Evolutionary conservation across 2,329 filamentous ascomycete genomes (phyloP).

Genomic region (Penicillium sclerotigenum): DNA sequence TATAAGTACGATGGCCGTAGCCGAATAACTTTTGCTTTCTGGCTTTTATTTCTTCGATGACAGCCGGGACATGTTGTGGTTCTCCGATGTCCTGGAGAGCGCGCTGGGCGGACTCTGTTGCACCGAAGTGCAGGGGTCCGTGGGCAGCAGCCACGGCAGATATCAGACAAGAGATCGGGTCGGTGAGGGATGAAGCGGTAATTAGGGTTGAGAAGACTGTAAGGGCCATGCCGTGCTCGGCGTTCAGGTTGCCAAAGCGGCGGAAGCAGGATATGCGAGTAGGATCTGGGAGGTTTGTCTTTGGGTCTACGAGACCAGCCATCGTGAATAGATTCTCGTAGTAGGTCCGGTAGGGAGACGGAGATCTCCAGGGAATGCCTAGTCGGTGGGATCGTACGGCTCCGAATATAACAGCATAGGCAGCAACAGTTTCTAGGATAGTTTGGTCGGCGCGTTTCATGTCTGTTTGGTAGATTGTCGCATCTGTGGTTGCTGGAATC

Average conservation of each 20-base stretch:
- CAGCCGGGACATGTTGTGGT: slow-evolving; percentile 27
- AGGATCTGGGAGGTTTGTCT: slow-evolving; percentile 50
- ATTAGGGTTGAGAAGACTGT: slow-evolving; percentile 57
- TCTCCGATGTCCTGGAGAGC: slow-evolving; percentile 23
- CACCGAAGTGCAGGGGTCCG: slow-evolving; percentile 59
- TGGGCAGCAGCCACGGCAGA: slow-evolving; percentile 54
- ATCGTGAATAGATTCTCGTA: slow-evolving; percentile 57
- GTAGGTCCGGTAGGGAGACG: slow-evolving; percentile 46
- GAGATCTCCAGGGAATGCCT: slow-evolving; percentile 15
- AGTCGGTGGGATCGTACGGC: slow-evolving; percentile 28
- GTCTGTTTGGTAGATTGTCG: slow-evolving; percentile 27
- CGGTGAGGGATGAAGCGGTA: slow-evolving; percentile 55
- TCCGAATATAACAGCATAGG: slow-evolving; percentile 28
- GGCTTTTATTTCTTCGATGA: slow-evolving; percentile 30
- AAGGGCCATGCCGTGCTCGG: slow-evolving; percentile 59
- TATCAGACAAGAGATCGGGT: slow-evolving; percentile 54
- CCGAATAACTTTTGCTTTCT: slow-evolving; percentile 30
- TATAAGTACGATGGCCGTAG: slow-evolving; percentile 35
- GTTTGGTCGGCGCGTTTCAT: slow-evolving; percentile 18
- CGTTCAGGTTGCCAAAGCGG: slow-evolving; percentile 55
- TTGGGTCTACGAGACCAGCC: slow-evolving; percentile 51
- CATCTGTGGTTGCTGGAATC: slow-evolving; percentile 21
- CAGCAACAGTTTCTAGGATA: slow-evolving; percentile 26
- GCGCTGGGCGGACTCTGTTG: slow-evolving; percentile 56
- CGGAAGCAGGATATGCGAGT: slow-evolving; percentile 49